phyloP scores from a whole-genome alignment of 192 early-diverging fungal genomes.

The Podila verticillata region DNA sequence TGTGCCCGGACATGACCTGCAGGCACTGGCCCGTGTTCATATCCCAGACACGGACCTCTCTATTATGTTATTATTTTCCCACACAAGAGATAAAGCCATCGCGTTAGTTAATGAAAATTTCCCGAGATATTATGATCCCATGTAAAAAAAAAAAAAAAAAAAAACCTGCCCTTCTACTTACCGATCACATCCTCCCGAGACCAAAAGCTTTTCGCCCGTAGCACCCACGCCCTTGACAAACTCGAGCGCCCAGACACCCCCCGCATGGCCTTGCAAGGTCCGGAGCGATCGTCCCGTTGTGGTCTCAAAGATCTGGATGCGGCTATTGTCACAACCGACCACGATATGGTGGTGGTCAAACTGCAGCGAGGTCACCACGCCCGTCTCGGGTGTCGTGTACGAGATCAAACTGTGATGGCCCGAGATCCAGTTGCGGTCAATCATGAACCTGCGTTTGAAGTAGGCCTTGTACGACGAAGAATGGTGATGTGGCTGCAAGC shows the following conservation, averaged over 20 bases:
- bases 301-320: constrained; percentile 93
- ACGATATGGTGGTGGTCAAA: constrained; percentile 94
- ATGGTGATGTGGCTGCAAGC: neutral
- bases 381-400: constrained; percentile 53
- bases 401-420: constrained; percentile 55
- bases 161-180: constrained; percentile 49
- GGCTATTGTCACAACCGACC: constrained; percentile 92
- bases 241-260: constrained; percentile 97
- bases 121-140: too few relatives aligned
- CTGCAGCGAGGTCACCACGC: constrained; percentile 94
- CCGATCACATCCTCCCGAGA: constrained; percentile 96
- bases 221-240: constrained; percentile 72
- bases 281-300: constrained; percentile 73
- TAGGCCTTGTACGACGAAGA: constrained; percentile 57
- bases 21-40: constrained; percentile 85
- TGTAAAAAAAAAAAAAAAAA: constrained; percentile 8
- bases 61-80: constrained; percentile 10
- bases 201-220: constrained; percentile 74
- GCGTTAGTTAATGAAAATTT: neutral
- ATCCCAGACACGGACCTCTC: constrained; percentile 95
- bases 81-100: constrained; percentile 4
- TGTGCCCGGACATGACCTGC: constrained; percentile 94
- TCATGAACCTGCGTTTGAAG: constrained; percentile 62
- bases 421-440: constrained; percentile 61
- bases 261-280: constrained; percentile 86